Evolutionary conservation across 345 rosid species (phyloP), one percentile per base, ranked within the genome.

Genomic region (Sisymbrium altissimum): DNA sequence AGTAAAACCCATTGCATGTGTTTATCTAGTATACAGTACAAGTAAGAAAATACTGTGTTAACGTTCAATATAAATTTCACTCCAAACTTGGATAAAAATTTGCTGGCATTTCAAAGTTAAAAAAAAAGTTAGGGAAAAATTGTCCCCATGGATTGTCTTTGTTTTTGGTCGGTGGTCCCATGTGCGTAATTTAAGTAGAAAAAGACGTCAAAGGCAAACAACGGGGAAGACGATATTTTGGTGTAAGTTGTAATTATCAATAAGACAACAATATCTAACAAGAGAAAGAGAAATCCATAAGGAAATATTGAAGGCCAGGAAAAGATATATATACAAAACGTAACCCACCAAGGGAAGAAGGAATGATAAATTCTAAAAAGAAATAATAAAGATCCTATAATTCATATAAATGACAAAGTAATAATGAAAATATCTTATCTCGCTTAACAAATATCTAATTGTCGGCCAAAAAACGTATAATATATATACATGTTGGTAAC

Each of bases 1-100:
- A 90, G 76, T 93, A 93, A 81, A 83, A 93, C 38, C 92, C 98
- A 72, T 93, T 93, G 85, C 98, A 93, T 66, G 97, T 79, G 75
- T 93, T 83, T 62, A 93, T 88, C 98, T 93, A 14, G 41, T 10
- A 33, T 3, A 58, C 0, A 36, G 9, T 9, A 5, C 40, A 63
- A 12, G 40, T 11, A 38, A 49, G 25, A 10, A 9, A 9, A 54
- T 9, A 4, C 29, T 27, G 25, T 27, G 25, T 54, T 17, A 57
- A 19, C 56, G 33, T 45, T 55, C 21, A 30, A 3, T 39, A 29
- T 17, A 44, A 25, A 2, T 19, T 32, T 49, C 9, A 53, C 55
- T 41, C 25, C 17, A 1, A 72, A 32, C 12, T 39, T 18, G 7
- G 38, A 61, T 2, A 14, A 3, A 17, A 3, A 17, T 32, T 23